These are phyloP conservation scores for Apiotrichum porosum DNA, from an alignment of 1,284 basidiomycete genomes.

Conservation along the genomic window DNA sequence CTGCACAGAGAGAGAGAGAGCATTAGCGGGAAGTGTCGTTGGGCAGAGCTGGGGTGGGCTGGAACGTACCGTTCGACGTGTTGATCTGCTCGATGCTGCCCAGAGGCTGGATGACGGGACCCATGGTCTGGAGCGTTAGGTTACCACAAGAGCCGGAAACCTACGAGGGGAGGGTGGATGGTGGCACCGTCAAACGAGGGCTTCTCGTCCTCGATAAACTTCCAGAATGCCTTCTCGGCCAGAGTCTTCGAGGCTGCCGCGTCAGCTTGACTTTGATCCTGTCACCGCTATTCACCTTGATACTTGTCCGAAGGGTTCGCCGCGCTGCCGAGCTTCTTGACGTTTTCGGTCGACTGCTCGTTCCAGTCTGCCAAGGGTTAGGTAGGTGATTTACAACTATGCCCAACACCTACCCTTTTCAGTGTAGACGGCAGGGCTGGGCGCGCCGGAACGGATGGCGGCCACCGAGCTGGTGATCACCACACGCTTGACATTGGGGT, in stretches of 20 bases:
- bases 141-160: no score
- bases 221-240: conserved; percentile 54
- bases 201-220: conserved; percentile 57
- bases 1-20: conserved; percentile 7
- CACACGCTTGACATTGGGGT: conserved; percentile 58
- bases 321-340: conserved; percentile 55
- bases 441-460: no score
- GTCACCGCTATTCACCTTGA: conserved; percentile 38
- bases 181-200: conserved; percentile 56
- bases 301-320: conserved; percentile 52
- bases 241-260: conserved; percentile 54
- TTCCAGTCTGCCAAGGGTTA: conserved; percentile 61
- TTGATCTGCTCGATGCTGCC: conserved; percentile 53
- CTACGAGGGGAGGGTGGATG: conserved; percentile 56
- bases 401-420: no score
- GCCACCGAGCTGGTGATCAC: conserved; percentile 61
- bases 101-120: conserved; percentile 56
- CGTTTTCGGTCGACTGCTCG: conserved; percentile 52
- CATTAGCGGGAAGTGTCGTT: no score
- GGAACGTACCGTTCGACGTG: conserved; percentile 50
- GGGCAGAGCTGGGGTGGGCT: no score
- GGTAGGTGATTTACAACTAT: no score
- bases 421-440: no score
- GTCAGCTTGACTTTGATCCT: no score
- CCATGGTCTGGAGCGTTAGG: no score